Base-by-base conservation (phyloP, 2,329 filamentous ascomycete species). In the Ophiostoma populinum region DNA sequence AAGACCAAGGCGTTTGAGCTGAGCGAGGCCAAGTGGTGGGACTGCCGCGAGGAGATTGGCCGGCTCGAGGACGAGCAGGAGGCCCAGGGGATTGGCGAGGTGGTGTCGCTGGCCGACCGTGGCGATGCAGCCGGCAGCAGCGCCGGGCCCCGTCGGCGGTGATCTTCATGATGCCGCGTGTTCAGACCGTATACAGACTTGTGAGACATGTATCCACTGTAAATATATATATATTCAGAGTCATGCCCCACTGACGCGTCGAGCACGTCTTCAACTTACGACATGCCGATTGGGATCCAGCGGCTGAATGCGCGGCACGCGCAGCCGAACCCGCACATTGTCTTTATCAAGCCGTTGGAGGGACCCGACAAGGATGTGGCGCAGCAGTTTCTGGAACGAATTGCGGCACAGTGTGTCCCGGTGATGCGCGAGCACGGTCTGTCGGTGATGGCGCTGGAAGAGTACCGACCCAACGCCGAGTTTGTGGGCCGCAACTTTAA, bases 1-100 rank as follows among this genome's bases (percentile, higher is more conserved):
- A 85, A 92, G 54, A 79, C 86, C 48, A 75, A 74, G 51, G 90
- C 85, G 1, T 98, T 94, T 53, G 78, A 83, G 50, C 67, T 83
- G 43, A 86, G 86, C 26, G 90, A 98, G 56, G 80, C 86, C 58
- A 93, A 92, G 55, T 98, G 90, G 90, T 98, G 90, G 90, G 90
- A 94, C 62, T 85, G 79, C 51, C 70, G 90, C 47, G 90, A 98
- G 59, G 87, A 95, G 58, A 80, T 98, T 45, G 79, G 76, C 36
- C 79, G 74, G 6, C 56, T 95, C 49, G 90, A 98, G 57, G 87
- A 94, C 56, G 87, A 94, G 59, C 85, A 95, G 60, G 87, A 94
- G 56, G 86, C 80, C 32, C 82, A 85, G 22, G 86, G 90, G 8
- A 94, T 95, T 54, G 81, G 85, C 12, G 90, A 95, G 59, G 82